Conservation (phyloP, 2,329 filamentous ascomycete genomes). For the Aspergillus novofumigatus region DNA sequence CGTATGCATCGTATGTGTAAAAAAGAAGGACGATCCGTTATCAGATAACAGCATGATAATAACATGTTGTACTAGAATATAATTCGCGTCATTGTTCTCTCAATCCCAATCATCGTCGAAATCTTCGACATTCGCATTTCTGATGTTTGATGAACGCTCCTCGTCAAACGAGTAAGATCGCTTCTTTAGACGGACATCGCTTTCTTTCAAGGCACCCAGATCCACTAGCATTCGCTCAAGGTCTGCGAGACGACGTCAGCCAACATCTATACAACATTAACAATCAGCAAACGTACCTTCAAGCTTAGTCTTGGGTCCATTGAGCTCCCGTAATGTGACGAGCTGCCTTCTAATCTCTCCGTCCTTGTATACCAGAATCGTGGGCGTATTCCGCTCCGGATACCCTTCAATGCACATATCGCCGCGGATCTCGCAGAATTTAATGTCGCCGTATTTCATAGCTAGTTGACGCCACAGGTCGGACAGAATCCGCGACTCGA, state of each 20-base stretch:
- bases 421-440: conserved; percentile 93
- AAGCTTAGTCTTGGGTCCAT: conserved; percentile 67
- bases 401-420: conserved; percentile 95
- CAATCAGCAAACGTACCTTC: conserved; percentile 36
- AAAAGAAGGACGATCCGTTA: not conserved
- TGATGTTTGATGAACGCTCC: conserved; percentile 52
- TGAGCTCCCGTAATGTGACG: conserved; percentile 78
- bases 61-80: not conserved
- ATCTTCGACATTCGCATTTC: conserved; percentile 43
- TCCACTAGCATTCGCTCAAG: conserved; percentile 78
- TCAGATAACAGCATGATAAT: not conserved
- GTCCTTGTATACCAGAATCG: conserved; percentile 86
- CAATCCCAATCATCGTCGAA: conserved; percentile 58
- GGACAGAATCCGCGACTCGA: conserved; percentile 76
- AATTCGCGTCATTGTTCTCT: conserved; percentile 9
- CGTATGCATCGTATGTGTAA: not conserved
- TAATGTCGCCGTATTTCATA: conserved; percentile 82
- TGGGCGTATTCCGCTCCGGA: conserved; percentile 90
- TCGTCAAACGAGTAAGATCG: conserved; percentile 53
- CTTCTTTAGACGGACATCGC: conserved; percentile 69
- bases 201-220: conserved; percentile 71
- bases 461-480: conserved; percentile 86
- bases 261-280: conserved; percentile 8
- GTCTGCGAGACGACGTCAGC: conserved; percentile 39
- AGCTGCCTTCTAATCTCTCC: conserved; percentile 89